A percentile compares a stretch with the other conserved stretches of the same genome.
These are phyloP conservation scores for Cryptosporidium meleagridis DNA, from an alignment of 169 alveolate genomes.

Conservation along the genomic window DNA sequence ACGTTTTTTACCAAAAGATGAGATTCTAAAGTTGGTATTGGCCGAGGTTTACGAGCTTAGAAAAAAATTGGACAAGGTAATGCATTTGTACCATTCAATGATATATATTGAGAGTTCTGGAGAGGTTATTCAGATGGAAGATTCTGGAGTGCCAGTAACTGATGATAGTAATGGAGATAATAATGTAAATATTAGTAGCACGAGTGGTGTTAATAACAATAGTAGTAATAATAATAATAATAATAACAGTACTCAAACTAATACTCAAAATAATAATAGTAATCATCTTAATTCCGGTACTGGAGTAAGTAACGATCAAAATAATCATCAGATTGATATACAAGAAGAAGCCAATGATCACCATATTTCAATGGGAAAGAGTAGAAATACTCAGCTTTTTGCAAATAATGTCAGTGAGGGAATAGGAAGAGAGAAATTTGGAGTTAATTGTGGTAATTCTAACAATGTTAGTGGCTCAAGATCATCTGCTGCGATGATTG, in stretches of 20 bases:
- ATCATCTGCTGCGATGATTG: not conserved
- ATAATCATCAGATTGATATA: not conserved
- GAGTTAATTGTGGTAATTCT: not conserved
- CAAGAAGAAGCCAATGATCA: not conserved
- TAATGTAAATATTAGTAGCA: not conserved
- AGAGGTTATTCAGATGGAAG: not conserved
- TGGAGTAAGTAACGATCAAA: not conserved
- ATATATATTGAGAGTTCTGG: constrained; percentile 50
- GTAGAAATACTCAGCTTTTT: not conserved
- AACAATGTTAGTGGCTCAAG: not conserved
- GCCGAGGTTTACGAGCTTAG: constrained; percentile 71
- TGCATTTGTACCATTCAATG: constrained; percentile 59
- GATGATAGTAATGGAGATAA: not conserved
- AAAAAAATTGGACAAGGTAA: constrained; percentile 27
- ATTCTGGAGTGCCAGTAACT: not conserved
- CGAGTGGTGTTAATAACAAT: not conserved
- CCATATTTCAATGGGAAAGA: not conserved
- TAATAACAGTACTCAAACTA: not conserved
- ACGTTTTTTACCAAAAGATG: constrained; percentile 69
- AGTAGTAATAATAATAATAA: not conserved
- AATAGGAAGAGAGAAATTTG: not conserved
- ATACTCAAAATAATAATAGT: not conserved
- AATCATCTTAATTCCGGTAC: not conserved
- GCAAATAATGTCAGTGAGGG: not conserved
- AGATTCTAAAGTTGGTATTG: constrained; percentile 42